Evolutionary conservation across 768 basidiomycete genomes (phyloP).

Genomic region (Megacollybia marginata): DNA sequence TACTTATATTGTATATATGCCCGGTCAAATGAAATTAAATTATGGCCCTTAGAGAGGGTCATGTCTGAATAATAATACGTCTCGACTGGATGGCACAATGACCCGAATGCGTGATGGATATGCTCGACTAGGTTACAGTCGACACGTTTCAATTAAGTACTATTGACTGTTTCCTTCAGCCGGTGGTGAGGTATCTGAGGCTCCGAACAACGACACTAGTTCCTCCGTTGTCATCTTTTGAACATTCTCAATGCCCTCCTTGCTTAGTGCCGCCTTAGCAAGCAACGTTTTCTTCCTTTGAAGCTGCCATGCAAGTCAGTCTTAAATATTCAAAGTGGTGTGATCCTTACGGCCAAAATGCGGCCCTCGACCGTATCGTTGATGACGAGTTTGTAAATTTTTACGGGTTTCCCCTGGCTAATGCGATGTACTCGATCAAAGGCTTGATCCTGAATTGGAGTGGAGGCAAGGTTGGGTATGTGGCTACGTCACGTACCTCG

Average conservation of each 20-base stretch:
- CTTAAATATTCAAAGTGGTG: no score
- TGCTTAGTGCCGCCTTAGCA: not conserved
- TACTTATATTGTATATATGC: no score
- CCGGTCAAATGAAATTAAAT: no score
- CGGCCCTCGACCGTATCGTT: conserved; percentile 1
- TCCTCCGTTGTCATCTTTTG: not conserved
- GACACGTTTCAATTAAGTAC: no score
- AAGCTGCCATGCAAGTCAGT: not conserved
- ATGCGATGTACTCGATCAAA: conserved; percentile 7
- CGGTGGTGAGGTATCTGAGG: not conserved
- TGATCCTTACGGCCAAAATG: conserved; percentile 2
- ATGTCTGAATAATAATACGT: no score
- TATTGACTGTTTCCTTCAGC: no score
- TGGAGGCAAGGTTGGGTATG: no score
- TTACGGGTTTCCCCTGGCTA: conserved; percentile 1
- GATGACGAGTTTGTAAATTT: conserved; percentile 4
- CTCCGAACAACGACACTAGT: not conserved
- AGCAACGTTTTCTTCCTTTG: not conserved
- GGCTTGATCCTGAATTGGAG: conserved; percentile 2
- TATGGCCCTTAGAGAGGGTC: no score
- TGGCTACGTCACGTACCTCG: not conserved
- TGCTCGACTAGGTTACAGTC: no score
- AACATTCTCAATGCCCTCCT: not conserved
- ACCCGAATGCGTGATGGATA: no score
- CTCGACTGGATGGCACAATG: no score